phyloP scores from a whole-genome alignment of 306 rosid genomes.

The Macrotyloma uniflorum region DNA sequence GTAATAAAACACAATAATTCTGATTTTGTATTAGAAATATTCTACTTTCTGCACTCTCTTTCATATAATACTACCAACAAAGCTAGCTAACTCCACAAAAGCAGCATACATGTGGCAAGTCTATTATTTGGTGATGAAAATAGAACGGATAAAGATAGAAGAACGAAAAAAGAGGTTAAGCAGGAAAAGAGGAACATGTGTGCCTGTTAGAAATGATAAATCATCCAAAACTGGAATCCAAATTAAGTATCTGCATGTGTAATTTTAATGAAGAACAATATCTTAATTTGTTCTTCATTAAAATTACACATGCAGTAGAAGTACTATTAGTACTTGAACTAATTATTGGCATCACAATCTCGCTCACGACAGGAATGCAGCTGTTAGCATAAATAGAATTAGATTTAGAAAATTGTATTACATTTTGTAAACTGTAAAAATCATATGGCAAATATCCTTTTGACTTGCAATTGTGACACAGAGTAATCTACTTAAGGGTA shows the following conservation, averaged over 20 bases:
- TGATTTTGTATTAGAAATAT: background rate
- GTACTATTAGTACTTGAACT: background rate
- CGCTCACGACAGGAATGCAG: no score
- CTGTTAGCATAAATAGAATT: background rate
- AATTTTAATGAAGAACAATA: conserved; percentile 4
- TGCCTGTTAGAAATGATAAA: background rate
- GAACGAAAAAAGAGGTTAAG: background rate
- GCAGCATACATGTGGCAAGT: background rate
- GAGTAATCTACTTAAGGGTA: background rate
- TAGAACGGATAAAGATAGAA: background rate
- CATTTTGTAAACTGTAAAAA: background rate
- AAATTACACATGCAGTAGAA: no score
- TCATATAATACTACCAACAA: conserved; percentile 1
- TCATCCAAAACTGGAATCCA: background rate
- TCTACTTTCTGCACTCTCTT: conserved; percentile 2
- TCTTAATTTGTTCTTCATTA: no score
- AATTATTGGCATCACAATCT: background rate
- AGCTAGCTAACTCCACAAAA: conserved; percentile 20
- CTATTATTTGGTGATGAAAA: background rate
- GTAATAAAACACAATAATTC: background rate
- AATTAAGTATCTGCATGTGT: conserved; percentile 1
- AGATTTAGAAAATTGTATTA: background rate
- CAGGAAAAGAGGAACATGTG: background rate
- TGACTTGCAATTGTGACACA: background rate
- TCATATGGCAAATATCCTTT: background rate